Conservation (phyloP, 108 stramenopile genomes). For the Discostella stelligeroides region DNA sequence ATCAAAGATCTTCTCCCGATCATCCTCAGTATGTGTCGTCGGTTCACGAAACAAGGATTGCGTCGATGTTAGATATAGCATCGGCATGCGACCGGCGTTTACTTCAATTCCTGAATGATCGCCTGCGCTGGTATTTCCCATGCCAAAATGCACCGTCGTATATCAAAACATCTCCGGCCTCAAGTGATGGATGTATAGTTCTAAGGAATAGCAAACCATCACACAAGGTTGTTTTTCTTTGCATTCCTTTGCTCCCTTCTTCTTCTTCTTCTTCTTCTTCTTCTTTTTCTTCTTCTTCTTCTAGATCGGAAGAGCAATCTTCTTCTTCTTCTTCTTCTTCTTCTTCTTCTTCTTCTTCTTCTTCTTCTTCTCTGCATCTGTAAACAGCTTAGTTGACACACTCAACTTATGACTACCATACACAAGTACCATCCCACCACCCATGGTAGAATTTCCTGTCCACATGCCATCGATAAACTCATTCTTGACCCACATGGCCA, state of each 20-base stretch:
- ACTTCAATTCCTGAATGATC: slow-evolving; percentile 22
- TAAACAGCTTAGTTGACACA: slow-evolving; percentile 56
- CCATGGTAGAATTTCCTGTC: too few relatives aligned
- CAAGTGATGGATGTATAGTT: slow-evolving; percentile 72
- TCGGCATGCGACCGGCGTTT: slow-evolving; percentile 56
- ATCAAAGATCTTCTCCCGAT: slow-evolving; percentile 40
- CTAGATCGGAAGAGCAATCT: too few relatives aligned
- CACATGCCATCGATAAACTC: too few relatives aligned
- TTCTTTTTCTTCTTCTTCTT: too few relatives aligned
- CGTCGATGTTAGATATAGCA: slow-evolving; percentile 82
- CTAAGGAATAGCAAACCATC: slow-evolving; percentile 46
- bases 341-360: too few relatives aligned
- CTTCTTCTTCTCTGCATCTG: slow-evolving; percentile 19
- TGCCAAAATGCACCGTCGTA: slow-evolving; percentile 91
- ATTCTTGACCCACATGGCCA: too few relatives aligned
- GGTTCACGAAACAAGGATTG: slow-evolving; percentile 89
- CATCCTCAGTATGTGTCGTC: slow-evolving; percentile 59
- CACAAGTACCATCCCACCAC: slow-evolving; percentile 76
- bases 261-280: slow-evolving; percentile 4
- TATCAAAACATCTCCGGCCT: slow-evolving; percentile 80
- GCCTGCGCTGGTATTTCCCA: slow-evolving; percentile 67
- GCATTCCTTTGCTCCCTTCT: background rate
- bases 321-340: too few relatives aligned
- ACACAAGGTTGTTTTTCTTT: too few relatives aligned
- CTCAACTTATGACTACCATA: slow-evolving; percentile 72